Conservation (phyloP, 164 flowering plant species). For the Umbilicus rupestris region DNA sequence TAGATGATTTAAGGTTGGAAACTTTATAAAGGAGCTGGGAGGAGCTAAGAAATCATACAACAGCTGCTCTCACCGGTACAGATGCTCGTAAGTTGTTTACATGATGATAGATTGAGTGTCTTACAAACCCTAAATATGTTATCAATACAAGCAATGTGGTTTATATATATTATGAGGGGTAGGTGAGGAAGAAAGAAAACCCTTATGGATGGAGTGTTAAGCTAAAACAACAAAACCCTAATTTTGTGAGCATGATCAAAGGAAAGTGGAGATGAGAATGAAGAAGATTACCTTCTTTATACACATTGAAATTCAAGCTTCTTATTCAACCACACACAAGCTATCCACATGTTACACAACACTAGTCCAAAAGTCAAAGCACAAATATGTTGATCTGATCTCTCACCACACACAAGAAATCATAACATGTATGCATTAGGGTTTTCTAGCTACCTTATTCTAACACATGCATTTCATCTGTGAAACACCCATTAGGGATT, state of each 20-base stretch:
- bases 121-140: too few species aligned
- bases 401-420: neutral
- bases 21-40: too few species aligned
- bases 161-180: too few species aligned
- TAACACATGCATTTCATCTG: neutral
- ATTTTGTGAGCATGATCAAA: neutral
- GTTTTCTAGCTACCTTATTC: neutral
- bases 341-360: neutral
- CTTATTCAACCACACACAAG: neutral
- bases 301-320: neutral
- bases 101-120: too few species aligned
- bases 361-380: neutral
- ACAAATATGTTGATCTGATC: neutral
- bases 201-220: too few species aligned
- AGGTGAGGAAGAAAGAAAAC: too few species aligned
- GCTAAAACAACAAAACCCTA: too few species aligned
- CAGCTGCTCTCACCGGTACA: too few species aligned
- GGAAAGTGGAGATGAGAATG: neutral
- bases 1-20: too few species aligned
- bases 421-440: constrained; percentile 1
- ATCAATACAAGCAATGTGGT: too few species aligned
- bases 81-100: too few species aligned
- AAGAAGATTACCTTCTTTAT: neutral
- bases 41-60: too few species aligned
- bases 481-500: neutral